Base-by-base conservation (phyloP, 2,329 filamentous ascomycete genomes). In the Leptodontidium sp. region DNA sequence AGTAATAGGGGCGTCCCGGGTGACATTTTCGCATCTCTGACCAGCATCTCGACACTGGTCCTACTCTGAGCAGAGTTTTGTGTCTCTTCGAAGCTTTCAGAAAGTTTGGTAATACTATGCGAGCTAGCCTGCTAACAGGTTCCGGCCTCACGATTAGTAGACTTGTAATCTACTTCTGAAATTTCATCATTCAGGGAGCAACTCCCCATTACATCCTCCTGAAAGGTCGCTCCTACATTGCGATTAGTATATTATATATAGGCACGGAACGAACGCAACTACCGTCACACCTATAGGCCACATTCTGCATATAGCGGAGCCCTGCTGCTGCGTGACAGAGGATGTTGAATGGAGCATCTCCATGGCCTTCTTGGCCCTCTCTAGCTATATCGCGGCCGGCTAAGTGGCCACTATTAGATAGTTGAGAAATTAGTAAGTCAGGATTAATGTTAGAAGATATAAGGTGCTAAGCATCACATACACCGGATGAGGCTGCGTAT, bases 251-350 rank as follows among this genome's bases (percentile, higher is more conserved):
- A 6, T 55, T 55, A 26, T 14, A 55, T 15, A 32, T 55, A 1
- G 26, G 52, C 11, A 35, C 52, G 12, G 52, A 55, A 35, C 26
- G 26, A 55, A 55, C 52, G 52, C 52, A 55, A 15, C 52, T 55
- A 55, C 53, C 53, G 17, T 38, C 15, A 57, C 40, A 21, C 32
- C 32, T 29, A 21, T 57, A 21, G 17, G 17, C 53, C 32, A 57
- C 53, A 38, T 57, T 9, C 53, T 57, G 53, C 53, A 57, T 57
- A 57, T 32, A 57, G 29, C 32, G 4, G 38, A 40, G 53, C 29
- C 17, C 17, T 38, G 53, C 53, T 40, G 29, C 29, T n/a, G 53
- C 17, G 29, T 35, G 32, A 38, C 53, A 57, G 32, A 35, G 32
- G 32, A 21, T n/a, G 17, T 35, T 57, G 7, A 57, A n/a, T 57